Evolutionary conservation across 1,284 basidiomycete genomes (phyloP).

Genomic region (Rhodotorula mucilaginosa): DNA sequence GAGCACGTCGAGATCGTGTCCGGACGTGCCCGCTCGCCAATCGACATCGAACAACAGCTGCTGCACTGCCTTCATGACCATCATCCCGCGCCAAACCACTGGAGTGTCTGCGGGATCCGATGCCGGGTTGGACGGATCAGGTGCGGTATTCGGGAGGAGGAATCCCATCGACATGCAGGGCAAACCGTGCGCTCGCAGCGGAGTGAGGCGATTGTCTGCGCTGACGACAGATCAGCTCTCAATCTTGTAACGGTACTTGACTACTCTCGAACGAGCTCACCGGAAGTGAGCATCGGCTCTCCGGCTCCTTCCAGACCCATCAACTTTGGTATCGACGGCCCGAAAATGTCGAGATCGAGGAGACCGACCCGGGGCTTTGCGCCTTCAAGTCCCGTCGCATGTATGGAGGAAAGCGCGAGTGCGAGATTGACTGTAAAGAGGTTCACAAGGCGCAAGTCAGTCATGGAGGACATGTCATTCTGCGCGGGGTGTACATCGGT

Average conservation of each 20-base stretch:
- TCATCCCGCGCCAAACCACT: conserved; percentile 92
- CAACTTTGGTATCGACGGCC: conserved; percentile 90
- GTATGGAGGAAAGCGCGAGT: conserved; percentile 59
- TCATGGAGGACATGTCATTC: no score
- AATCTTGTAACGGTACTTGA: background rate
- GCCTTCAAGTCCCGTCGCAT: conserved; percentile 41
- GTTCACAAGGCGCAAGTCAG: no score
- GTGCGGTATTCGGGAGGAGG: conserved; percentile 51
- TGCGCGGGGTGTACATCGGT: no score
- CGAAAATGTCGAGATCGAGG: conserved; percentile 93
- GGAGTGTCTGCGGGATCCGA: conserved; percentile 63
- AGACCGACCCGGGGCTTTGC: conserved; percentile 66
- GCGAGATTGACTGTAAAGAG: conserved; percentile 74
- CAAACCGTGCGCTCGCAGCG: conserved; percentile 83
- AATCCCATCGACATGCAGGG: conserved; percentile 98
- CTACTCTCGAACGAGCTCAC: conserved; percentile 52
- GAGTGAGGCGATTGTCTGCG: conserved; percentile 62
- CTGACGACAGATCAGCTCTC: background rate
- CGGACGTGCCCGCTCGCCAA: conserved; percentile 59
- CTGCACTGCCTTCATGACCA: conserved; percentile 99
- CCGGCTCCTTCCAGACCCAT: conserved; percentile 82
- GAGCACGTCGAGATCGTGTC: conserved; percentile 69
- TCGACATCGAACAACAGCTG: conserved; percentile 96
- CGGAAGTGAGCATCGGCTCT: conserved; percentile 72
- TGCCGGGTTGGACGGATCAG: conserved; percentile 10